Percentiles rank a stretch among this genome's conserved stretches.
These are phyloP conservation scores for Acacia acuminata DNA, from an alignment of 306 rosid genomes.

Conservation along the genomic window DNA sequence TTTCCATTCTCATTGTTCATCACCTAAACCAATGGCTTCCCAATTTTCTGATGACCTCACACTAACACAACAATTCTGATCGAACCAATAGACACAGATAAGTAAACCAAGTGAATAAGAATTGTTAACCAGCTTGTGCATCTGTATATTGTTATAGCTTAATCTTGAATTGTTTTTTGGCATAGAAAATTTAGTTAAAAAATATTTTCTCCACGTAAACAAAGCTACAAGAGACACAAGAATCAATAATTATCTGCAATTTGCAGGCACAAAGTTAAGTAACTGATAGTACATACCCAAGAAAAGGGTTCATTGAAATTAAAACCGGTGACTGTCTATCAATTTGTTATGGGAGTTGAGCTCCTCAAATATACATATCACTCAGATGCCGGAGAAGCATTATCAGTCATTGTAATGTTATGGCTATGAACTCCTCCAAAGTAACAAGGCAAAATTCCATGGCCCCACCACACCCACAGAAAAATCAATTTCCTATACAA, in stretches of 20 bases:
- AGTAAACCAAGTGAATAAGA: background rate
- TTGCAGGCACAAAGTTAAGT: background rate
- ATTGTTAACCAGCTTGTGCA: background rate
- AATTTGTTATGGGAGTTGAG: background rate
- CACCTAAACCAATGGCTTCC: background rate
- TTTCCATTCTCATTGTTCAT: background rate
- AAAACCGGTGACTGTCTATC: background rate
- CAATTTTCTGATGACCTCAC: background rate
- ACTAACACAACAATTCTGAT: background rate
- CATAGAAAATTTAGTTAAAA: background rate
- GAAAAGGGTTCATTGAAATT: constrained; percentile 1
- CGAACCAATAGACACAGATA: background rate
- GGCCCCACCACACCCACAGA: constrained; percentile 32
- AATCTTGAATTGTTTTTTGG: background rate
- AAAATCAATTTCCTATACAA: constrained; percentile 60
- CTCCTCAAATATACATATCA: constrained; percentile 18
- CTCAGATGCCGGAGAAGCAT: constrained; percentile 2
- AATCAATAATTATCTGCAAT: background rate
- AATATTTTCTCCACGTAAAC: background rate
- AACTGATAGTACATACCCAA: background rate
- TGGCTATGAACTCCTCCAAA: constrained; percentile 35
- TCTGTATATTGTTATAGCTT: background rate
- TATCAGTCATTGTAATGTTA: constrained; percentile 17
- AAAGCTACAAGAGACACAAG: background rate
- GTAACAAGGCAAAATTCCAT: constrained; percentile 32